A percentile compares a stretch with the other conserved stretches of the same genome.
These are phyloP conservation scores for Yamadazyma blattariae DNA, from an alignment of 1,139 yeast genomes.

Conservation along the genomic window DNA sequence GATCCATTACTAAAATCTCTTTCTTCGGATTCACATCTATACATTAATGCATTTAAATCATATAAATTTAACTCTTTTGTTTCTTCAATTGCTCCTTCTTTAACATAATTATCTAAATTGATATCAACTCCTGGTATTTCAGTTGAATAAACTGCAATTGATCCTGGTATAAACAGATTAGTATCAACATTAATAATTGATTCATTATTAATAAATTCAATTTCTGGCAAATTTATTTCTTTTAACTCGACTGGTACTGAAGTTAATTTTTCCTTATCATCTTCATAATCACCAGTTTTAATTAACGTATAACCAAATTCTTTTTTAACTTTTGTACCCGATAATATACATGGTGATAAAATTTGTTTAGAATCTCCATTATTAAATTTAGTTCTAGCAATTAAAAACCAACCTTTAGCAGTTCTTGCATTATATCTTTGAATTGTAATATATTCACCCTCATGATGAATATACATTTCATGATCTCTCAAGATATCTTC, in stretches of 20 bases:
- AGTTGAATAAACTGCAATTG: conserved; percentile 82
- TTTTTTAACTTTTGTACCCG: conserved; percentile 63
- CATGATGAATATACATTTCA: conserved; percentile 94
- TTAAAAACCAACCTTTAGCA: conserved; percentile 85
- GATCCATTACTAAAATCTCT: conserved; percentile 71
- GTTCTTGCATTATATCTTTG: conserved; percentile 82
- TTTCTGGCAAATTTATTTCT: conserved; percentile 49
- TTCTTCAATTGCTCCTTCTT: conserved; percentile 74
- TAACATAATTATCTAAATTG: conserved; percentile 60
- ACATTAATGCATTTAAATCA: conserved; percentile 74
- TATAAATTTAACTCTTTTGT: conserved; percentile 56
- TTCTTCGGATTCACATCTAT: conserved; percentile 84
- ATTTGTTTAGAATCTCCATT: conserved; percentile 41
- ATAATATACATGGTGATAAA: conserved; percentile 58
- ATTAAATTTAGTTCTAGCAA: conserved; percentile 80
- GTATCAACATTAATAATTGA: conserved; percentile 51
- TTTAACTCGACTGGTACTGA: conserved; percentile 67
- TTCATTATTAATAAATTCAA: conserved; percentile 38
- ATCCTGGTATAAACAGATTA: conserved; percentile 73
- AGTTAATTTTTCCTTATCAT: conserved; percentile 39
- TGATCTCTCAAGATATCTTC: conserved; percentile 65
- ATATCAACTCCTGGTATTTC: conserved; percentile 54
- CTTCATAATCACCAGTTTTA: conserved; percentile 48
- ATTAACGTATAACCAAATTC: conserved; percentile 60
- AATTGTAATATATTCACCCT: conserved; percentile 86